These are phyloP conservation scores for Hamamelis virginiana DNA, from an alignment of 164 flowering plant species.

Conservation along the genomic window DNA sequence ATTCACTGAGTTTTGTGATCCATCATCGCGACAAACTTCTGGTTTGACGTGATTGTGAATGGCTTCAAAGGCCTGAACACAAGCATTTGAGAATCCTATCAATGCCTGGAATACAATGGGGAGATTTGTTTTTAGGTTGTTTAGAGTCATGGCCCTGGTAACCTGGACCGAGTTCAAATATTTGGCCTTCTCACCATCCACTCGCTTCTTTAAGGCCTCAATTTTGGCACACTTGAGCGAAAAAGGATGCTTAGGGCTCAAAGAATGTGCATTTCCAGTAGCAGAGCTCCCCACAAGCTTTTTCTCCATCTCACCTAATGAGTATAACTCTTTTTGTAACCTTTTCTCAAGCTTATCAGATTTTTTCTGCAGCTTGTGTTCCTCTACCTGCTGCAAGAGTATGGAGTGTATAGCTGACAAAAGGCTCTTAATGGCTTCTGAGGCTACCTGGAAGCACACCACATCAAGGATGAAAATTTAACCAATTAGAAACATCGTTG, in stretches of 20 bases:
- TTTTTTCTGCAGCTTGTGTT: conserved; percentile 43
- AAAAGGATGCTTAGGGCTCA: conserved; percentile 58
- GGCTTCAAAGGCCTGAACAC: conserved; percentile 49
- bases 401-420: conserved; percentile 54
- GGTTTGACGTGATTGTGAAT: conserved; percentile 23
- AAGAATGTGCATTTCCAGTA: conserved; percentile 22
- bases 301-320: conserved; percentile 55
- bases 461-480: neutral
- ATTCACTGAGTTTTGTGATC: neutral
- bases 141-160: conserved; percentile 57
- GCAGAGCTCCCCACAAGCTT: conserved; percentile 31
- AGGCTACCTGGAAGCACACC: conserved; percentile 46
- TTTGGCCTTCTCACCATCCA: conserved; percentile 59
- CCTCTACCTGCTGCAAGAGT: conserved; percentile 61
- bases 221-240: conserved; percentile 46
- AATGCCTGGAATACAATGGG: conserved; percentile 72
- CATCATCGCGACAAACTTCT: conserved; percentile 10
- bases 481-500: too few species aligned
- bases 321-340: conserved; percentile 48
- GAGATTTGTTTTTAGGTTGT: conserved; percentile 59
- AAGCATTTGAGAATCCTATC: conserved; percentile 54
- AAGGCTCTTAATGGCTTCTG: conserved; percentile 73
- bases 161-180: conserved; percentile 44
- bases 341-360: conserved; percentile 52
- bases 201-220: conserved; percentile 50